Conservation (phyloP, 148 eudicot genomes). For the Selenicereus undatus region DNA sequence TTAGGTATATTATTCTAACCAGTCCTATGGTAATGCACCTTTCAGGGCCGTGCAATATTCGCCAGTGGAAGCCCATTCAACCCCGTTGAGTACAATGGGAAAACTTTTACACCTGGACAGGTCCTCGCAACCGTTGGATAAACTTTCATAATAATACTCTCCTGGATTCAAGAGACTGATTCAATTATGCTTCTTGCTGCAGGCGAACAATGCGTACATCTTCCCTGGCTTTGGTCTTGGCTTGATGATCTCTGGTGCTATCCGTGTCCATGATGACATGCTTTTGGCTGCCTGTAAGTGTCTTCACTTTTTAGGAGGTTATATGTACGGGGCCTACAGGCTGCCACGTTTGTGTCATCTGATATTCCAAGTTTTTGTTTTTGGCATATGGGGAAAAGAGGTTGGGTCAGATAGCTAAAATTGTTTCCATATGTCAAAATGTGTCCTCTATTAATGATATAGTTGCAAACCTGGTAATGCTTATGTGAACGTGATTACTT, state of each 20-base stretch:
- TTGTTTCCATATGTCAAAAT: too few species aligned
- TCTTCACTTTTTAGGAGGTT: neutral
- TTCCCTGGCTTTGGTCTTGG: constrained; percentile 98
- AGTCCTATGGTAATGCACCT: neutral
- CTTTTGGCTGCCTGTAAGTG: constrained; percentile 96
- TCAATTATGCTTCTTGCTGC: constrained; percentile 23
- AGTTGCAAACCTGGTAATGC: neutral
- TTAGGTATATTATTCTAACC: neutral
- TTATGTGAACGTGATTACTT: too few species aligned
- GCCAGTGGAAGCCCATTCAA: constrained; percentile 98
- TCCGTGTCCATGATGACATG: constrained; percentile 99
- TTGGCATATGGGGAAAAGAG: neutral
- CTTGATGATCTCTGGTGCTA: constrained; percentile 90
- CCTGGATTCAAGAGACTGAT: constrained; percentile 9
- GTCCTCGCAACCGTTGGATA: constrained; percentile 23
- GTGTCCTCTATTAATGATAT: too few species aligned
- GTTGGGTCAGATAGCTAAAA: neutral
- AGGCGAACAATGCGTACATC: constrained; percentile 97
- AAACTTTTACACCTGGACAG: constrained; percentile 76
- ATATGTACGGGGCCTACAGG: neutral
- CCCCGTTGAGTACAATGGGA: constrained; percentile 67
- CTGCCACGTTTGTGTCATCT: too few species aligned
- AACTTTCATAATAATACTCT: neutral
- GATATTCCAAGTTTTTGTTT: neutral
- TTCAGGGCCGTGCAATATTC: constrained; percentile 89